Evolutionary conservation across 768 basidiomycete genomes (phyloP), one percentile per base, ranked within the genome.

Genomic region (Psilocybe cyanescens): DNA sequence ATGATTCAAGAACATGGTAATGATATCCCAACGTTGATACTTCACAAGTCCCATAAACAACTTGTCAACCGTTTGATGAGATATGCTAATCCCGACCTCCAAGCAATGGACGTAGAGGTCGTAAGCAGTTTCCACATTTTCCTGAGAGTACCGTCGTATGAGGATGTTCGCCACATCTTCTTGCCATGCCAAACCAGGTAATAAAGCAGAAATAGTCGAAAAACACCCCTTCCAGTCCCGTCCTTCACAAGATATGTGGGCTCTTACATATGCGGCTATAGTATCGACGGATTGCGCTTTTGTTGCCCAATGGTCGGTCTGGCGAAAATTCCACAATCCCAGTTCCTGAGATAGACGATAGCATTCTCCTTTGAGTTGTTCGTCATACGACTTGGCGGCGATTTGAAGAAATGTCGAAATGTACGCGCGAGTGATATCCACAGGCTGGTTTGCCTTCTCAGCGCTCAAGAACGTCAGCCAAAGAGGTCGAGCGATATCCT

Each of bases 401-500:
- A 86, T 66, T 47, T 74, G 80, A 31, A 87, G 70, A 66, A 87
- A 85, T 1, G 81, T 70, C 5, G 76, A 71, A 4, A 76, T 63
- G 37, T 84, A 71, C 7, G 74, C 73, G 19, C 77, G 77, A n/a
- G 75, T 69, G 6, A 83, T 71, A 2, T 67, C 59, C 11, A 61
- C 37, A 17, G 70, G 68, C 28, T 59, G 45, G 39, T 57, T 33
- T 7, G 47, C 30, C 11, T 49, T 31, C 9, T 65, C 58, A 51
- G 59, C 44, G 29, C 68, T 57, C 64, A 65, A 69, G 83, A 85
- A 88, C 16, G 58, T 66, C 19, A 63, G 67, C 79, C 81, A 83
- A n/a, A 85, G 67, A 14, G 73, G 60, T 11, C 73, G 72, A 6
- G 74, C 57, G 19, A 76, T 67, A 45, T 69, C 62, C 55, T 69